These are phyloP conservation scores for Arthonia radiata DNA, from an alignment of 495 filamentous ascomycete species.

Conservation along the genomic window DNA sequence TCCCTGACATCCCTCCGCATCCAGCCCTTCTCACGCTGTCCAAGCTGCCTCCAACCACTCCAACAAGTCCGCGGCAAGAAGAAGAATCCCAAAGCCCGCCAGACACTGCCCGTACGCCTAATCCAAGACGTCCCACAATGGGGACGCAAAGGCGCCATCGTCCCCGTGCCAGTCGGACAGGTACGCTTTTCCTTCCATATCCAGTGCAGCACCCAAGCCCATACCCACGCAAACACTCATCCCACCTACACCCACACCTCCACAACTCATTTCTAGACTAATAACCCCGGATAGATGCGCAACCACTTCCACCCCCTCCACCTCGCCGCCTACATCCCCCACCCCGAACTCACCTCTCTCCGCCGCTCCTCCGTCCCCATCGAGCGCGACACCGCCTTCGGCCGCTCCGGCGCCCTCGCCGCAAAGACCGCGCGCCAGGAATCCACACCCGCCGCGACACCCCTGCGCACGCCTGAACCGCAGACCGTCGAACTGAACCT, in stretches of 20 bases:
- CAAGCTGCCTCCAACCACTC: too few relatives aligned
- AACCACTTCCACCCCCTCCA: slow-evolving; percentile 27
- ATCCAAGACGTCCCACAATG: slow-evolving; percentile 31
- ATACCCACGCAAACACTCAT: too few relatives aligned
- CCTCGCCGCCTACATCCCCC: slow-evolving; percentile 29
- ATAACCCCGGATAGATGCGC: slow-evolving; percentile 28
- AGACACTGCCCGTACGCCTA: slow-evolving; percentile 32
- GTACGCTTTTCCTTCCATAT: slow-evolving; percentile 34
- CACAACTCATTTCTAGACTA: too few relatives aligned
- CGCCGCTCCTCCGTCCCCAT: slow-evolving; percentile 15
- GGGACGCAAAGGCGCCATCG: slow-evolving; percentile 29
- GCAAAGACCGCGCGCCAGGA: too few relatives aligned
- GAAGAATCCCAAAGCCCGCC: slow-evolving; percentile 20
- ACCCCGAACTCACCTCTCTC: slow-evolving; percentile 17
- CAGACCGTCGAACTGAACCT: too few relatives aligned
- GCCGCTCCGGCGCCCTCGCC: too few relatives aligned
- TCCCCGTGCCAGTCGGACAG: slow-evolving; percentile 24
- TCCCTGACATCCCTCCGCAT: too few relatives aligned
- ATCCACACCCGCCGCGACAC: too few relatives aligned
- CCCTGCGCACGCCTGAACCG: too few relatives aligned
- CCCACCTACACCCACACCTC: too few relatives aligned
- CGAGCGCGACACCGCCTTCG: slow-evolving; percentile 24
- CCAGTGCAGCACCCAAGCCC: too few relatives aligned
- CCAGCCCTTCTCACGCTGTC: too few relatives aligned
- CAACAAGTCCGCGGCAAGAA: slow-evolving; percentile 29